phyloP scores from a whole-genome alignment of 2,329 filamentous ascomycete species.

The Paecilomyces formosus region DNA sequence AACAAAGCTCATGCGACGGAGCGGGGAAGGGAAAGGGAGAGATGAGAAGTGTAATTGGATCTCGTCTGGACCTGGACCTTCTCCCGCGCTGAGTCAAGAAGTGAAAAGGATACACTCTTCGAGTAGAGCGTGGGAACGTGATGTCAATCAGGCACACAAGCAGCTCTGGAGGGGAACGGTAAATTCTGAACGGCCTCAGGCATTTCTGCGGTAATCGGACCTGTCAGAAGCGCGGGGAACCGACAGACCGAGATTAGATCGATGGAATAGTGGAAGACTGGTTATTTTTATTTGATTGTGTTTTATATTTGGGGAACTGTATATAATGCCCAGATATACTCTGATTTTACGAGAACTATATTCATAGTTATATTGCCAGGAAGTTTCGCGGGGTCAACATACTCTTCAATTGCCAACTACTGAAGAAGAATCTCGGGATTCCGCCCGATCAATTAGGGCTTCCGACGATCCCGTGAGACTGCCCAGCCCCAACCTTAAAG shows the following conservation, averaged over 20 bases:
- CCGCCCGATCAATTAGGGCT: background rate
- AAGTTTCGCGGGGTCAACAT: background rate
- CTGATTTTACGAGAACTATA: background rate
- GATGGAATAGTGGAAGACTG: background rate
- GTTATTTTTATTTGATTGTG: too few relatives aligned
- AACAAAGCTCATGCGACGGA: background rate
- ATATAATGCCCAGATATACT: too few relatives aligned
- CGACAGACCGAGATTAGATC: background rate
- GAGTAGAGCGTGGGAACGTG: background rate
- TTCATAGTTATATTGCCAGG: background rate
- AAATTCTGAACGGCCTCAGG: background rate
- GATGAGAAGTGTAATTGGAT: background rate
- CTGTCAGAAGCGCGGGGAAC: background rate
- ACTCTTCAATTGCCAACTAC: background rate
- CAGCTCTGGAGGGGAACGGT: background rate
- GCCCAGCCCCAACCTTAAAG: background rate
- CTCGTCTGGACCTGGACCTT: background rate
- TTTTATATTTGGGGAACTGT: too few relatives aligned
- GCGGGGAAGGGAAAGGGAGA: background rate
- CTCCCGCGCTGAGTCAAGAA: background rate
- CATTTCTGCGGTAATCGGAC: background rate
- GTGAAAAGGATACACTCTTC: slow-evolving; percentile 4
- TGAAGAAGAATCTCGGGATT: background rate
- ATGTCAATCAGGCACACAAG: background rate
- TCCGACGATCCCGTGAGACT: background rate